These are phyloP conservation scores for Oryza rufipogon DNA, from an alignment of 176 grass and related monocot genomes.

Conservation along the genomic window DNA sequence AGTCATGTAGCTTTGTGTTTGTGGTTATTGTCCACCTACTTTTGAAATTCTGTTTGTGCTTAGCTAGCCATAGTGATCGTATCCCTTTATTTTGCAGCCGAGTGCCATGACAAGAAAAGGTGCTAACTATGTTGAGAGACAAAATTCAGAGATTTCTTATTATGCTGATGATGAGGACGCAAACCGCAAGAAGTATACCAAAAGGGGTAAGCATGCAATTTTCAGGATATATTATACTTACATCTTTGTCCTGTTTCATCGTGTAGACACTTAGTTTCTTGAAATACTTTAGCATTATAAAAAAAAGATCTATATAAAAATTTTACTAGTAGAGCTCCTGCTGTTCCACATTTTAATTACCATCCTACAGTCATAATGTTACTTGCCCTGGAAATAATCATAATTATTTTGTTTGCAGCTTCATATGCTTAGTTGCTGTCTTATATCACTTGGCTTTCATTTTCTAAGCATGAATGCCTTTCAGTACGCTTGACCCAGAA, in stretches of 20 bases:
- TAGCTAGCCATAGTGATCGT: not conserved
- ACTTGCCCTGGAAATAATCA: not conserved
- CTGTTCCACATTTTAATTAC: constrained; percentile 23
- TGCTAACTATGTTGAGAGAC: constrained; percentile 69
- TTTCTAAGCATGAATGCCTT: not conserved
- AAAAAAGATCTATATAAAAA: not conserved
- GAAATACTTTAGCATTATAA: constrained; percentile 6
- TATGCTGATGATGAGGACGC: constrained; percentile 97
- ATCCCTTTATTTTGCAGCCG: constrained; percentile 58
- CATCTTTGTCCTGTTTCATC: constrained; percentile 15
- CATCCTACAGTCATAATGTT: not conserved
- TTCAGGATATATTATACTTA: constrained; percentile 25
- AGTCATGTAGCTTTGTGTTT: constrained; percentile 27
- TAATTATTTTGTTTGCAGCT: constrained; percentile 6
- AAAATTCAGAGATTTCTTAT: constrained; percentile 91
- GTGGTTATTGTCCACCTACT: not conserved
- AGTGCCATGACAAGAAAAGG: constrained; percentile 88
- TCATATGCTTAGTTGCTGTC: constrained; percentile 11
- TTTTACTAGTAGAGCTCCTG: not conserved
- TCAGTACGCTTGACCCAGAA: not conserved
- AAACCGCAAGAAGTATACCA: constrained; percentile 89
- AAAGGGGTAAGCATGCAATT: constrained; percentile 71
- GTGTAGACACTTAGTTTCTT: not conserved
- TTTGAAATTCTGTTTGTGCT: constrained; percentile 6
- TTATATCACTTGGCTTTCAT: not conserved